These are phyloP conservation scores for Epichloe festucae DNA, from an alignment of 2,329 filamentous ascomycete species.

Conservation along the genomic window DNA sequence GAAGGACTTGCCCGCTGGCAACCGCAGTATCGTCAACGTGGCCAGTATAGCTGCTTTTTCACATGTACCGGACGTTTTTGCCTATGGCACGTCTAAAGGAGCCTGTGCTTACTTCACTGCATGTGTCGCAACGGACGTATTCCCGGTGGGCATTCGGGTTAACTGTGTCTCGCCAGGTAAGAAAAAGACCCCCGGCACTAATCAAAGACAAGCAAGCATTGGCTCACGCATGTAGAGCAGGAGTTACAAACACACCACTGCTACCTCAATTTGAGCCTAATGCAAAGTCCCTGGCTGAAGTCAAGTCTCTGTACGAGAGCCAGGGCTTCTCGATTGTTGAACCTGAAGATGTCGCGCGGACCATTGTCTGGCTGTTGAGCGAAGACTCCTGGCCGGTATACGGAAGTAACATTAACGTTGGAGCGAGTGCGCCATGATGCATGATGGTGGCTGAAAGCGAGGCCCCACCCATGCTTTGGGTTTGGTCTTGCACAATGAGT, in stretches of 20 bases:
- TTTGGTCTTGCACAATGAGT: too few species aligned
- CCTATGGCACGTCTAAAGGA: conserved; percentile 1
- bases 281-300: not conserved
- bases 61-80: conserved; percentile 2
- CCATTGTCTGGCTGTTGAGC: conserved; percentile 1
- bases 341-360: not conserved
- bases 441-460: not conserved
- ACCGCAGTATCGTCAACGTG: conserved; percentile 3
- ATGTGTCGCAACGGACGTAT: conserved; percentile 1
- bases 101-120: conserved; percentile 1
- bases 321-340: not conserved
- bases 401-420: conserved; percentile 1
- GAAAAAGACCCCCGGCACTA: too few species aligned
- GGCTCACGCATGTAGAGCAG: not conserved
- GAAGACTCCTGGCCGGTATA: not conserved
- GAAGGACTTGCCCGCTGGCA: not conserved
- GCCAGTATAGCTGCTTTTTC: conserved; percentile 1
- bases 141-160: not conserved
- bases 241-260: not conserved
- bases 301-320: not conserved
- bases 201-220: too few species aligned
- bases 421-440: not conserved
- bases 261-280: not conserved
- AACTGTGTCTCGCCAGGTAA: conserved; percentile 1
- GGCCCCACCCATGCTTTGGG: too few species aligned